These are phyloP conservation scores for Penicillium sp. DNA, from an alignment of 2,329 filamentous ascomycete genomes.

Conservation along the genomic window DNA sequence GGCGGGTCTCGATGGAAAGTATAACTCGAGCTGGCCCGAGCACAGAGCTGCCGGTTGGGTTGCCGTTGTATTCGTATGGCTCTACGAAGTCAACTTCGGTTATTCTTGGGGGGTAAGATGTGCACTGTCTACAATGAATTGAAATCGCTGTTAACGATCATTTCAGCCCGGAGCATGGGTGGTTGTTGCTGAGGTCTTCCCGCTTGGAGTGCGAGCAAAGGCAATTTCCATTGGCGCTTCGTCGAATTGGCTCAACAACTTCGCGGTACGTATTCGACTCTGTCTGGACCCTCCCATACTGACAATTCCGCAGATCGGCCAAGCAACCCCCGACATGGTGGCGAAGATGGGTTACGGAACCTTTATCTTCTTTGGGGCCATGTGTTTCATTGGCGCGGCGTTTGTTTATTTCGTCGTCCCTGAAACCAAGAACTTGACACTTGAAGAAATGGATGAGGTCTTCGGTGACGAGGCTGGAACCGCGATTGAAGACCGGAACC, in stretches of 20 bases:
- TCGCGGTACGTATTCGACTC: slow-evolving; percentile 40
- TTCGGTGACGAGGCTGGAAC: slow-evolving; percentile 11
- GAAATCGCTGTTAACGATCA: background rate
- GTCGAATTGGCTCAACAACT: slow-evolving; percentile 50
- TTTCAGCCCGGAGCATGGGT: slow-evolving; percentile 18
- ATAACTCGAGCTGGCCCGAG: slow-evolving; percentile 63
- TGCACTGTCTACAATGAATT: too few species aligned
- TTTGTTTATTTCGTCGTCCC: slow-evolving; percentile 34
- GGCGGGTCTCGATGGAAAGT: slow-evolving; percentile 70
- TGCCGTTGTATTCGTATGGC: slow-evolving; percentile 65
- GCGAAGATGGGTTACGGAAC: slow-evolving; percentile 43
- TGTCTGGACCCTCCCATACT: background rate
- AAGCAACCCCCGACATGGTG: slow-evolving; percentile 35
- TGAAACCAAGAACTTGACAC: slow-evolving; percentile 17
- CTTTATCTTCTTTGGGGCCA: slow-evolving; percentile 47
- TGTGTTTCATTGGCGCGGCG: slow-evolving; percentile 22
- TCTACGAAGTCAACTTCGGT: slow-evolving; percentile 76
- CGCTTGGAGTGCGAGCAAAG: slow-evolving; percentile 45
- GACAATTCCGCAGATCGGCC: background rate
- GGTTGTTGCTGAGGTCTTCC: slow-evolving; percentile 41
- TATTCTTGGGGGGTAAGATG: slow-evolving; percentile 64
- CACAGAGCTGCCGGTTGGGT: slow-evolving; percentile 72
- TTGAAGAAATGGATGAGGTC: slow-evolving; percentile 20
- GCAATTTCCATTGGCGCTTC: slow-evolving; percentile 45
- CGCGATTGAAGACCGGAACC: slow-evolving; percentile 13